Base-by-base conservation (phyloP, 768 basidiomycete species). In the Porphyrellus cyaneotinctus region DNA sequence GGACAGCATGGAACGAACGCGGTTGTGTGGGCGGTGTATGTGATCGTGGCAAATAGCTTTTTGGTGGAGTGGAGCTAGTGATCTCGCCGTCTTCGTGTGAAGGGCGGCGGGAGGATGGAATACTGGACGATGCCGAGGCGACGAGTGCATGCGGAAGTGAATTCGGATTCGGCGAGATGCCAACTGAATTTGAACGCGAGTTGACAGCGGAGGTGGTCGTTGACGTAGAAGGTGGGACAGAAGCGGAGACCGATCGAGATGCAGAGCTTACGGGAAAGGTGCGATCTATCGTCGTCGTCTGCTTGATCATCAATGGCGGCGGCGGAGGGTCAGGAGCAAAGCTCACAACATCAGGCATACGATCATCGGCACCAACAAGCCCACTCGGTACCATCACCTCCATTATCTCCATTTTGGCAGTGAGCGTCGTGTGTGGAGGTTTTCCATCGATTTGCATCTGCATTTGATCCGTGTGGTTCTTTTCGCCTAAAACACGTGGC, bases 11-110 rank as follows among this genome's bases (percentile, higher is more conserved):
- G 56, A 77, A 76, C 4, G 74, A 76, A 5, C 80, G 76, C 26
- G 79, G 78, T 58, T 73, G 76, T 3, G 76, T 77, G 1, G 79
- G 76, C 0, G 78, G 72, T 2, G 75, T 71, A 51, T 76, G 70
- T 33, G 73, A 70, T n/a, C 68, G 74, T 0, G 73, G 73, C 11
- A 70, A 59, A 49, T 70, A 70, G 1, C 61, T 54, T 53, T 72
- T 72, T 26, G 63, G 66, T n/a, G 68, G 69, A 9, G 68, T 68
- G n/a, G 68, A 64, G 37, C 62, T 75, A 0, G 61, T 61, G 49
- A 82, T 80, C 62, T 81, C 80, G 5, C 79, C 80, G 37, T 82
- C 80, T 61, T 82, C 80, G 24, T 76, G 77, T 6, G 77, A 74
- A 0, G 66, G 61, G 10, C 68, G 65, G n/a, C 66, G 65, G 9